Base-by-base conservation (phyloP, 305 asterid species). In the Fraxinus angustifolia region DNA sequence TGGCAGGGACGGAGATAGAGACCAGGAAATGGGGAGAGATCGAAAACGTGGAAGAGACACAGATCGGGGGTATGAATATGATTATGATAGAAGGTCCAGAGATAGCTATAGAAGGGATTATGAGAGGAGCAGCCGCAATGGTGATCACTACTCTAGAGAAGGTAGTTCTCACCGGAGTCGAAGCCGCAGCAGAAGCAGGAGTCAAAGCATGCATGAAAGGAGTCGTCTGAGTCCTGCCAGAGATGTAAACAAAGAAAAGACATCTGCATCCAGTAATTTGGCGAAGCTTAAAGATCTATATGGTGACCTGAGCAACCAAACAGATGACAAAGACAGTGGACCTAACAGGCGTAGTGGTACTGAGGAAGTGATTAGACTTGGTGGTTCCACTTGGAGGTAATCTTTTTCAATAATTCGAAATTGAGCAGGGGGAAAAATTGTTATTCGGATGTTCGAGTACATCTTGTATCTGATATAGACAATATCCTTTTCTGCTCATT, bases 311-410 rank as follows among this genome's bases (percentile, higher is more conserved):
- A 84, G 87, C 86, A 84, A 36, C 82, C 89, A 88, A 50, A 92
- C 92, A 86, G 97, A 92, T 79, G 92, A 88, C 19, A 83, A 82
- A 40, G 91, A 81, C 73, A 89, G 87, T 80, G 93, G 80, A 30
- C 78, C 85, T 34, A 85, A 60, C 65, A 81, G 89, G 83, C 85
- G 89, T 60, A 75, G 92, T 78, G 97, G 98, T 40, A 89, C 95
- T 0, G 97, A 93, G 84, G 97, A 92, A 86, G 98, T 96, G 80
- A 94, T 96, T 79, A 90, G 93, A 78, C 96, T 95, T 14, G 99
- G 99, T 78, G 98, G 97, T 76, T 92, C 97, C 2, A 81, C 90
- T 14, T 96, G 99, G 99, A 91, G 99, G 91, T 96, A 87, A 89
- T 68, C 74, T 67, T 68, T 65, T 31, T 68, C 38, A 30, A 68